Percentiles rank a stretch among this genome's conserved stretches.
Conservation (phyloP, 2,329 filamentous ascomycete genomes). For the Hymenoscyphus fructigenus region DNA sequence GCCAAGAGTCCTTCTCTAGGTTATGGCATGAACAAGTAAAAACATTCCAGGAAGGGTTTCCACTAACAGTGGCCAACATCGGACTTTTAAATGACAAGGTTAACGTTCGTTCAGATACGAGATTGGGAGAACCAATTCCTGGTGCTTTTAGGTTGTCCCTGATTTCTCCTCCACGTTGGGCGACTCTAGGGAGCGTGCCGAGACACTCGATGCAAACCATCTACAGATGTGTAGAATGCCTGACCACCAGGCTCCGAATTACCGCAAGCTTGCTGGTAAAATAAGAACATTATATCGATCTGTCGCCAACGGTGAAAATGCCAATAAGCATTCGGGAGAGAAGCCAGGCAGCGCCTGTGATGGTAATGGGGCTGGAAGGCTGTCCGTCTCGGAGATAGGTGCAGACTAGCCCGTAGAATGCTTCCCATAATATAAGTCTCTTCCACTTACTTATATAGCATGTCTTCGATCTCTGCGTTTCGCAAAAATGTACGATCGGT, state of each 20-base stretch:
- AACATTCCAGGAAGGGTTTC: constrained; percentile 22
- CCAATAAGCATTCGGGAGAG: too few relatives aligned
- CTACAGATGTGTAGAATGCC: constrained; percentile 43
- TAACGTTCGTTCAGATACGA: neutral
- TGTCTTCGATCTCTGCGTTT: constrained; percentile 10
- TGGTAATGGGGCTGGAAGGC: too few relatives aligned
- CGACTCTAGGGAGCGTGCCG: constrained; percentile 35
- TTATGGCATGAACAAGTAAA: constrained; percentile 14
- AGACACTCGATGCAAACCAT: constrained; percentile 41
- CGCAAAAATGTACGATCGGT: constrained; percentile 35
- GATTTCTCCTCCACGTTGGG: constrained; percentile 28
- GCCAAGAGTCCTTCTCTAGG: constrained; percentile 19
- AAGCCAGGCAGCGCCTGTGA: too few relatives aligned
- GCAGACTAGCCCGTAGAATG: too few relatives aligned
- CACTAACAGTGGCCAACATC: constrained; percentile 1
- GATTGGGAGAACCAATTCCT: neutral
- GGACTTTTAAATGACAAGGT: constrained; percentile 12
- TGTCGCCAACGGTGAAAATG: too few relatives aligned
- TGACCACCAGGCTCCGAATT: constrained; percentile 32
- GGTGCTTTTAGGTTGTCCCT: constrained; percentile 13
- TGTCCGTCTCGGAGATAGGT: too few relatives aligned
- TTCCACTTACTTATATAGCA: neutral
- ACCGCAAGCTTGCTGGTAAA: constrained; percentile 19
- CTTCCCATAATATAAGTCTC: too few relatives aligned
- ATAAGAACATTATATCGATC: constrained; percentile 4